Evolutionary conservation across 805 yeast genomes (phyloP).

Genomic region (Ogataea wickerhamii): DNA sequence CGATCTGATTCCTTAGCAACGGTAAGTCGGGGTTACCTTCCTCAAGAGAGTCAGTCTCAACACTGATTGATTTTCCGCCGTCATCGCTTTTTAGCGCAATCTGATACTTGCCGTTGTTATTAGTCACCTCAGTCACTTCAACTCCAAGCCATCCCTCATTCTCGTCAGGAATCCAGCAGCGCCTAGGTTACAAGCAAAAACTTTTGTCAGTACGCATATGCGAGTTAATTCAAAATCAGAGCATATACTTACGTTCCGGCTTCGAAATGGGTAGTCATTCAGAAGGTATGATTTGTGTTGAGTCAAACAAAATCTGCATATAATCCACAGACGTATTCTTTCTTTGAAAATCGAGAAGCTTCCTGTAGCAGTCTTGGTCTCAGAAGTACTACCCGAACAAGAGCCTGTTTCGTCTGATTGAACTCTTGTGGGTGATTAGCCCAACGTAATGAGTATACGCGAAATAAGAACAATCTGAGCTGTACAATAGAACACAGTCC

Average conservation of each 20-base stretch:
- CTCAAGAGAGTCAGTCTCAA: conserved; percentile 46
- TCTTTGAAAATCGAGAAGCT: too few relatives aligned
- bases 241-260: conserved; percentile 49
- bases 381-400: too few relatives aligned
- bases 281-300: too few relatives aligned
- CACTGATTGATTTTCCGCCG: conserved; percentile 41
- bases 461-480: too few relatives aligned
- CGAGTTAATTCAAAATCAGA: neutral
- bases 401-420: too few relatives aligned
- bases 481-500: too few relatives aligned
- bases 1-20: conserved; percentile 84
- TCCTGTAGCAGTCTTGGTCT: too few relatives aligned
- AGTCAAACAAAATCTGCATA: too few relatives aligned
- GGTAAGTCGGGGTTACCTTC: conserved; percentile 63
- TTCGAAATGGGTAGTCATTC: conserved; percentile 34
- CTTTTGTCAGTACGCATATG: conserved; percentile 7
- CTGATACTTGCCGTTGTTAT: conserved; percentile 41
- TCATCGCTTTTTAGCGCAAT: conserved; percentile 54
- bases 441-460: too few relatives aligned
- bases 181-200: conserved; percentile 33
- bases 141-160: conserved; percentile 74
- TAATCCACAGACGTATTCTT: too few relatives aligned
- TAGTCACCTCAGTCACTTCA: conserved; percentile 45
- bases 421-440: too few relatives aligned
- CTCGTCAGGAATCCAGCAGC: conserved; percentile 81